Base-by-base conservation (phyloP, 2,329 filamentous ascomycete genomes). In the Chalaropsis ovoidea region DNA sequence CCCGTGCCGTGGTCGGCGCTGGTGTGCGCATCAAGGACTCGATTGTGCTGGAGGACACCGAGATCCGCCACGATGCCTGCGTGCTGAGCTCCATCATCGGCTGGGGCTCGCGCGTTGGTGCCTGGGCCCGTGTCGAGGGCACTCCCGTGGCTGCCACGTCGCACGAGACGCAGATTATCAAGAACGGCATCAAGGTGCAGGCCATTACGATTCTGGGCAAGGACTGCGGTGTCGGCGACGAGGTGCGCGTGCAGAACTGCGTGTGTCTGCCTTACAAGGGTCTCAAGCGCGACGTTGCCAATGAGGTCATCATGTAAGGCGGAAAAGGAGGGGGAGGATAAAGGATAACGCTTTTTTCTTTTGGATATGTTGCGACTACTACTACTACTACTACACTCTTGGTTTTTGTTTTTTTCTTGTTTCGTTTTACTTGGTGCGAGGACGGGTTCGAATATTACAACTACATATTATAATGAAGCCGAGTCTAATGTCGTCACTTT, bases 121-220 rank as follows among this genome's bases (percentile, higher is more conserved):
- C 93, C n/a, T 99, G 94, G 94, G 92, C 94, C 63, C 88, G 94
- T 75, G 93, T 99, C 31, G 94, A 99, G 77, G 94, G 94, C 65
- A 96, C 91, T 0, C 92, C 93, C 0, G 95, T 89, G 17, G 88
- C 92, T 0, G 85, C 90, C 65, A 86, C 83, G 63, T 96, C 88
- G 79, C 93, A 97, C 79, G 89, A 85, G 64, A 97, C 93, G 15
- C 96, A 88, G 77, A 91, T 97, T 72, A 82, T 97, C 76, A 97
- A 96, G 84, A 95, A 96, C 73, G 94, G 94, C 63, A 86, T 97
- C 76, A 97, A 97, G 81, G 94, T 99, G 63, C 94, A 97, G 81
- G 95, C 90, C 76, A 94, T 97, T 74, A 97, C 93, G 60, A 99
- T 97, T 70, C 77, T 99, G 69, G 93, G 93, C 74, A 96, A 97